Evolutionary conservation across 768 basidiomycete genomes (phyloP), one percentile per base, ranked within the genome.

Genomic region (Paxillus involutus): DNA sequence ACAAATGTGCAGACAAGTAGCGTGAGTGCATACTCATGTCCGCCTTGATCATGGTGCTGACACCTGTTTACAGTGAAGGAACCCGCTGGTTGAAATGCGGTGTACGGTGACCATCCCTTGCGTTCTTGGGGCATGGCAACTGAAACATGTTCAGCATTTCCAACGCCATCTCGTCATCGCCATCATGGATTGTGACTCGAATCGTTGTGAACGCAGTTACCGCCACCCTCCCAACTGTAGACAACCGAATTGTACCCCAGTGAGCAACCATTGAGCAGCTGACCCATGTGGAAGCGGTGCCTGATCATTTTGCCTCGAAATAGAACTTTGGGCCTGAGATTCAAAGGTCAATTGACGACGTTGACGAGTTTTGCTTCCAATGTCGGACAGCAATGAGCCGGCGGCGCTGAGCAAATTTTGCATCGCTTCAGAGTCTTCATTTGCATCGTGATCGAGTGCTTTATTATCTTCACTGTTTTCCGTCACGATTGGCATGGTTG

Each of bases 31-130:
- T 30, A 13, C n/a, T 60, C 44, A 11, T 55, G 29, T 16, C 49
- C 43, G 26, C 36, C 6, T 21, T 36, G 4, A 3, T 32, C 21
- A 13, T 14, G 16, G 37, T 54, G 41, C 44, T 59, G 24, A 57
- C 48, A 44, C 26, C 51, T 46, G 39, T 54, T 53, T 53, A 51
- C 68, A 89, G 89, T 55, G 81, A 89, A 80, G 89, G 89, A 69
- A 90, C 88, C 17, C 81, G 80, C 21, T 91, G 88, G 88, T 71
- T 75, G 51, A 78, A 76, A 55, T 91, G 89, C 68, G 83, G 84
- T 62, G 88, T 90, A 70, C 51, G 72, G 59, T 67, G 52, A 71
- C 32, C 14, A 48, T 51, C 44, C 14, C 46, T 59, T 47, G 57
- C 47, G 43, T 54, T 48, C 53, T 49, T 11, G 5, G 4, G 32